phyloP scores from a whole-genome alignment of 306 rosid species.

The Medicago ruthenica region DNA sequence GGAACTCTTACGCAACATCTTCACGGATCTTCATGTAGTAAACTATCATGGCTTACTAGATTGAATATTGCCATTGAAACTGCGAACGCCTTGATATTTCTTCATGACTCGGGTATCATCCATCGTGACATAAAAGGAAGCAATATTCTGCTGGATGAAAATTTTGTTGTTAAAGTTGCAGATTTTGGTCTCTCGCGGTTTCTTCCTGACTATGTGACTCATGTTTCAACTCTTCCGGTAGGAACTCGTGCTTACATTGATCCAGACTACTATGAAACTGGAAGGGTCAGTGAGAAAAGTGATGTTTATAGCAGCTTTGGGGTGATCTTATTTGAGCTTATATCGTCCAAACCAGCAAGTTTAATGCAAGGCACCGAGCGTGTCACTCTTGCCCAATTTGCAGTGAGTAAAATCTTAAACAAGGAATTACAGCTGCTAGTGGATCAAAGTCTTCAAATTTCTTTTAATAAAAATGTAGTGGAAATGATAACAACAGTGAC shows the following conservation, averaged over 20 bases:
- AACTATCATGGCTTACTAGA: conserved; percentile 56
- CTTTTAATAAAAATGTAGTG: conserved; percentile 37
- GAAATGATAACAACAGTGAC: conserved; percentile 55
- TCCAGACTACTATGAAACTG: conserved; percentile 61
- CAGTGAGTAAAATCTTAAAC: conserved; percentile 54
- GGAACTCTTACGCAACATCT: conserved; percentile 72
- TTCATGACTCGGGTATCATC: conserved; percentile 67
- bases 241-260: conserved; percentile 57
- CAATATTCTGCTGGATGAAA: conserved; percentile 63
- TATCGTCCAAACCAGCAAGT: conserved; percentile 55
- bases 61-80: conserved; percentile 69
- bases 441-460: conserved; percentile 54
- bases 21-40: conserved; percentile 1
- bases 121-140: conserved; percentile 73
- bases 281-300: conserved; percentile 63
- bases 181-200: conserved; percentile 71
- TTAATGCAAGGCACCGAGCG: background rate
- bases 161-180: conserved; percentile 61
- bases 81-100: conserved; percentile 62
- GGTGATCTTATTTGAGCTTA: conserved; percentile 51
- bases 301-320: conserved; percentile 53
- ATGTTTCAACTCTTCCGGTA: conserved; percentile 31
- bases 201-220: conserved; percentile 48
- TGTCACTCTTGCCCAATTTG: conserved; percentile 43
- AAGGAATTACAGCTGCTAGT: conserved; percentile 51